Conservation (phyloP, 108 stramenopile genomes). For the Discostella stelligeroides region DNA sequence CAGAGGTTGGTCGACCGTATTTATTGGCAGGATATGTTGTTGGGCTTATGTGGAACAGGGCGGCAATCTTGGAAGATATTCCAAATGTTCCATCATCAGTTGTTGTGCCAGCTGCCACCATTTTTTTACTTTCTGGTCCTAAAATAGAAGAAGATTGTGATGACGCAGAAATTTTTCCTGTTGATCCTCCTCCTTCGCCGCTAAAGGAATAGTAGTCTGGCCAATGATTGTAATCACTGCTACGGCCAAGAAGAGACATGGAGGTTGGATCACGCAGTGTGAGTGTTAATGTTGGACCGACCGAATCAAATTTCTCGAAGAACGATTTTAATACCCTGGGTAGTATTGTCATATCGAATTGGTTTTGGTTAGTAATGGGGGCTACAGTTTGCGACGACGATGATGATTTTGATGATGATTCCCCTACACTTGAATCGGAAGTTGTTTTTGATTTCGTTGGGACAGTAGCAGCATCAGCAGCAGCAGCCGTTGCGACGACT, state of each 20-base stretch:
- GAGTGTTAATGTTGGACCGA: slow-evolving; percentile 44
- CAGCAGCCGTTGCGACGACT: too few relatives aligned
- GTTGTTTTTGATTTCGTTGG: too few relatives aligned
- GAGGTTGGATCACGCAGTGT: slow-evolving; percentile 42
- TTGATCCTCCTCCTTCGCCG: neutral
- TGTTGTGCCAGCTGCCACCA: neutral
- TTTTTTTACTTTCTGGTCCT: neutral
- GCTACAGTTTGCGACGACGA: too few relatives aligned
- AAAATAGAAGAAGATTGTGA: neutral
- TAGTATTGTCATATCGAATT: too few relatives aligned
- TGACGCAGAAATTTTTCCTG: neutral
- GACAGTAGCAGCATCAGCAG: too few relatives aligned
- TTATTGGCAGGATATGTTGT: neutral
- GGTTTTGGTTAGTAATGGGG: too few relatives aligned
- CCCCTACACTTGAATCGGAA: too few relatives aligned
- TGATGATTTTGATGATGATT: too few relatives aligned
- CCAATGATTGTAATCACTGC: too few relatives aligned
- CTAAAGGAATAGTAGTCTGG: too few relatives aligned
- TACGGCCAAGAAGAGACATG: neutral
- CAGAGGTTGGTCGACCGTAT: neutral
- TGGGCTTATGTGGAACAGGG: slow-evolving; percentile 34
- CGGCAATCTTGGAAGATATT: slow-evolving; percentile 32
- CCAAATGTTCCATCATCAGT: slow-evolving; percentile 24
- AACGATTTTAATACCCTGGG: too few relatives aligned
- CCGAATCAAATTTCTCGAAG: slow-evolving; percentile 35